phyloP scores from a whole-genome alignment of 352 stramenopile species.

The Phytophthora crassamura region DNA sequence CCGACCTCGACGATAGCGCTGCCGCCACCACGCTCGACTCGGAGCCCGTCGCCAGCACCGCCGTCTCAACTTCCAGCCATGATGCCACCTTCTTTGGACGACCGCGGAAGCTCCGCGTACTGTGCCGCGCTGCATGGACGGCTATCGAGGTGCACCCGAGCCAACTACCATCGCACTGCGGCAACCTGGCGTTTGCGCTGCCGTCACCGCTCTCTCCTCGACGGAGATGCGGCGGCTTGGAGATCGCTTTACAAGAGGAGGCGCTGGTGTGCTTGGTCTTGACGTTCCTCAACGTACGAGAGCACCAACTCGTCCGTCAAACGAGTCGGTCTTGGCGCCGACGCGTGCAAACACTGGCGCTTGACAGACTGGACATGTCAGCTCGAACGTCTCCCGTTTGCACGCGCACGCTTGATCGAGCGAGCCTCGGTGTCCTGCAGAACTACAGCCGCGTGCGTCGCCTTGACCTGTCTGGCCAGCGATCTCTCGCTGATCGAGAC shows the following conservation, averaged over 20 bases:
- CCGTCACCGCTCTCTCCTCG: constrained; percentile 24
- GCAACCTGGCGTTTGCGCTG: constrained; percentile 14
- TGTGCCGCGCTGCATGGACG: constrained; percentile 20
- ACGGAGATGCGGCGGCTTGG: constrained; percentile 33
- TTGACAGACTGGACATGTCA: constrained; percentile 78
- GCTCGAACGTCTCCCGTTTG: constrained; percentile 50
- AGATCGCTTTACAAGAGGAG: constrained; percentile 60
- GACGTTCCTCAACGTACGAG: constrained; percentile 73
- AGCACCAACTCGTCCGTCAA: constrained; percentile 70
- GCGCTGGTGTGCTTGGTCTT: constrained; percentile 68
- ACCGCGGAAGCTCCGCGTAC: constrained; percentile 33
- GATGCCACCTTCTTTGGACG: constrained; percentile 24
- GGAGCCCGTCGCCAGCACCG: constrained; percentile 19
- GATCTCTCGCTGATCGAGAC: constrained; percentile 69
- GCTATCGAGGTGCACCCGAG: constrained; percentile 12
- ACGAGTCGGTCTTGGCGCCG: constrained; percentile 68
- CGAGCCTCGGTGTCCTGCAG: constrained; percentile 65
- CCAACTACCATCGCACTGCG: background rate
- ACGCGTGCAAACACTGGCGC: constrained; percentile 68
- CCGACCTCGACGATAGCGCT: constrained; percentile 19
- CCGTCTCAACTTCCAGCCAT: constrained; percentile 15
- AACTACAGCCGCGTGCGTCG: constrained; percentile 69
- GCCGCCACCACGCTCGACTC: constrained; percentile 14
- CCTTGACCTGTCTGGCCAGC: constrained; percentile 79
- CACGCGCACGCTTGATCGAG: constrained; percentile 58